Conservation (phyloP, 176 grass and related monocot species). For the Rhynchospora breviuscula region DNA sequence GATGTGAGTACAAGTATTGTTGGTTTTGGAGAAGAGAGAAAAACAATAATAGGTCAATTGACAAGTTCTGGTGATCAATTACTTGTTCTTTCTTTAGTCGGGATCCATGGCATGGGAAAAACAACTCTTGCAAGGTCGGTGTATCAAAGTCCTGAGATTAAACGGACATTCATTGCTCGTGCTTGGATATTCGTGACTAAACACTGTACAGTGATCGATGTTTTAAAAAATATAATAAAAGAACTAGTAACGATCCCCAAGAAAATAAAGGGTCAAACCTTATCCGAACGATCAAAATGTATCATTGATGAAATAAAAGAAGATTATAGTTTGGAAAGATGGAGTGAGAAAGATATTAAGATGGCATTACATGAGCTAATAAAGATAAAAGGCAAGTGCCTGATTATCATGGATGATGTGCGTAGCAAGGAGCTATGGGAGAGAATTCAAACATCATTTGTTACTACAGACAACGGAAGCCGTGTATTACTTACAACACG, state of each 20-base stretch:
- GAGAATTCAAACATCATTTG: slow-evolving; percentile 18
- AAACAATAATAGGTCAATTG: slow-evolving; percentile 19
- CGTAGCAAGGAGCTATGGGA: slow-evolving; percentile 26
- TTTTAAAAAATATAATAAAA: slow-evolving; percentile 22
- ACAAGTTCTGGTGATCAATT: slow-evolving; percentile 4
- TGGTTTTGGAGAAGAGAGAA: slow-evolving; percentile 27
- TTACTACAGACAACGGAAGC: slow-evolving; percentile 21
- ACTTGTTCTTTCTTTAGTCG: slow-evolving; percentile 17
- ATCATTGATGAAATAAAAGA: slow-evolving; percentile 26
- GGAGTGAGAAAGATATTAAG: slow-evolving; percentile 22
- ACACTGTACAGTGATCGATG: slow-evolving; percentile 14
- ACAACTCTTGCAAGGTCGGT: slow-evolving; percentile 15
- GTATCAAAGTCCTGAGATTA: slow-evolving; percentile 7
- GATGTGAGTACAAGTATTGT: slow-evolving; percentile 11
- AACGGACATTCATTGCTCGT: slow-evolving; percentile 12
- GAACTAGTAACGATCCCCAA: slow-evolving; percentile 1
- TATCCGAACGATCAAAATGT: slow-evolving; percentile 17
- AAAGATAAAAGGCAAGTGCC: slow-evolving; percentile 25
- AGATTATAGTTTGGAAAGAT: slow-evolving; percentile 23
- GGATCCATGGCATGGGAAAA: slow-evolving; percentile 17
- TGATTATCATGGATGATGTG: slow-evolving; percentile 29
- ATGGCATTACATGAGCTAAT: slow-evolving; percentile 16
- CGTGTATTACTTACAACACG: slow-evolving; percentile 16
- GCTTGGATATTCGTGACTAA: slow-evolving; percentile 12
- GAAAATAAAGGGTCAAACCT: slow-evolving; percentile 23